Percentiles rank a stretch among this genome's conserved stretches.
These are phyloP conservation scores for Penicilliopsis zonata DNA, from an alignment of 495 filamentous ascomycete genomes.

Conservation along the genomic window DNA sequence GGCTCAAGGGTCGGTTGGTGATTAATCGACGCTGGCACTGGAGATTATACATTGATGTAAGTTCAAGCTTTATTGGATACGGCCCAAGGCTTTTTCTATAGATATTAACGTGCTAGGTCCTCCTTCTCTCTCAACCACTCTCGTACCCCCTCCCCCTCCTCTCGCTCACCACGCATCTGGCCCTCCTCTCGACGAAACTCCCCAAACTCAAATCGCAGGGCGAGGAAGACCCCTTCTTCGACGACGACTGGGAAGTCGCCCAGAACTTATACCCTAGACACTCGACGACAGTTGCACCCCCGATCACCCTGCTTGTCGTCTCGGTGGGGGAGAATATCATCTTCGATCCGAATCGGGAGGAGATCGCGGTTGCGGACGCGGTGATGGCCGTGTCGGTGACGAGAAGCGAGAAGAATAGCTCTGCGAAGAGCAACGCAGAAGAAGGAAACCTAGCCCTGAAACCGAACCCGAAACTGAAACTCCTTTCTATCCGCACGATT, in stretches of 20 bases:
- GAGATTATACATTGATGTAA: conserved; percentile 89
- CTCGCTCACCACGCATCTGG: conserved; percentile 86
- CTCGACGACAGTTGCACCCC: conserved; percentile 41
- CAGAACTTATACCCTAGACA: conserved; percentile 60
- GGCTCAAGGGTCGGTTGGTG: conserved; percentile 55
- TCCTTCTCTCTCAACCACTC: conserved; percentile 82
- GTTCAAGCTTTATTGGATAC: conserved; percentile 16
- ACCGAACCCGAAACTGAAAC: conserved; percentile 23
- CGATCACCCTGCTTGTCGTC: conserved; percentile 82
- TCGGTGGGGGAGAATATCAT: conserved; percentile 78
- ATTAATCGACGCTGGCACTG: conserved; percentile 91
- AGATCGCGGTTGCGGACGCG: conserved; percentile 83
- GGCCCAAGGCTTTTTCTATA: conserved; percentile 1
- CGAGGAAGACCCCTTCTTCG: conserved; percentile 94
- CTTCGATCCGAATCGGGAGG: conserved; percentile 83
- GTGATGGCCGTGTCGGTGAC: conserved; percentile 69
- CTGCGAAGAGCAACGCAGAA: conserved; percentile 5
- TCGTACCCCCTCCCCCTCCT: conserved; percentile 89
- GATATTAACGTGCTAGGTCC: conserved; percentile 43
- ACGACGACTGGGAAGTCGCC: conserved; percentile 91
- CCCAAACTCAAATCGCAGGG: conserved; percentile 70
- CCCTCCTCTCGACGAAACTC: conserved; percentile 78
- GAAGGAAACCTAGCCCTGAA: no score
- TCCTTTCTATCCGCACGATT: conserved; percentile 55
- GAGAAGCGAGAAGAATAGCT: conserved; percentile 11